Percentiles rank a stretch among this genome's conserved stretches.
Evolutionary conservation across 495 filamentous ascomycete genomes (phyloP).

Genomic region (Xylaria curta): DNA sequence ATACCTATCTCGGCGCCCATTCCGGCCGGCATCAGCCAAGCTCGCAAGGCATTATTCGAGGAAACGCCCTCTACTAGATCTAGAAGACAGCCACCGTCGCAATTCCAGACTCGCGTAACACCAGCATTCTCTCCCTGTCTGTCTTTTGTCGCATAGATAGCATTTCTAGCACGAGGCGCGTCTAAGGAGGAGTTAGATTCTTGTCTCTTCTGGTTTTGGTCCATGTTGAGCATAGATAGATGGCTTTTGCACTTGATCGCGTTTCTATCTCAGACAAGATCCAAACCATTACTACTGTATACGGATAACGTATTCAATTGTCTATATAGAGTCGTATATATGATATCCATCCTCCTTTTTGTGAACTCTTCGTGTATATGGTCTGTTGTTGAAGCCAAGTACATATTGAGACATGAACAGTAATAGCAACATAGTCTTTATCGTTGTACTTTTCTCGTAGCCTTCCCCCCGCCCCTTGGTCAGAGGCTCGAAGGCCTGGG

Average conservation of each 20-base stretch:
- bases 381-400: background rate
- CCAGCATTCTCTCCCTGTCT: background rate
- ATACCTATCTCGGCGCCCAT: background rate
- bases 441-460: background rate
- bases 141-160: conserved; percentile 16
- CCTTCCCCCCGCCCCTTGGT: background rate
- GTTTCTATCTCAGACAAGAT: conserved; percentile 19
- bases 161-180: background rate
- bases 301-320: conserved; percentile 10
- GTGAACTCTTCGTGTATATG: background rate
- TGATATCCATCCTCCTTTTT: background rate
- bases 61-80: background rate
- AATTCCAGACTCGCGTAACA: background rate
- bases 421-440: background rate
- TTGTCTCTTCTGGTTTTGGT: background rate
- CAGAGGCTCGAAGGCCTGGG: background rate
- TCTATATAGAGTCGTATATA: conserved; percentile 3
- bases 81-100: background rate
- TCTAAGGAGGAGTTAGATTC: background rate
- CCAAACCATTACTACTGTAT: conserved; percentile 14
- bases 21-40: background rate
- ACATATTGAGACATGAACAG: background rate
- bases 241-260: background rate
- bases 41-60: background rate
- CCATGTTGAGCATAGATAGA: conserved; percentile 3